phyloP scores from a whole-genome alignment of 192 early-diverging fungal genomes.

The Linnemannia zychae region DNA sequence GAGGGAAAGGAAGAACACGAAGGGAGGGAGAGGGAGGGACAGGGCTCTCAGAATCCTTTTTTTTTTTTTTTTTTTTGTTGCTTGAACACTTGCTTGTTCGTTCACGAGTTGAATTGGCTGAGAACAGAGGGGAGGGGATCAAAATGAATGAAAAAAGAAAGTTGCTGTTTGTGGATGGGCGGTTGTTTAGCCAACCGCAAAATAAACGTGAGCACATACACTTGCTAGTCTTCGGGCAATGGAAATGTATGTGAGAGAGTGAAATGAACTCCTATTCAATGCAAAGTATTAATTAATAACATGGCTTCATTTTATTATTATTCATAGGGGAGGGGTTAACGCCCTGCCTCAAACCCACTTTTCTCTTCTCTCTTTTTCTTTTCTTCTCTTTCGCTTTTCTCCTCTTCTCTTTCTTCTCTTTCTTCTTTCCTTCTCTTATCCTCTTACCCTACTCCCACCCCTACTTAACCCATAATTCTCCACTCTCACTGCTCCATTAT shows the following conservation, averaged over 20 bases:
- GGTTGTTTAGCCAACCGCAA: neutral
- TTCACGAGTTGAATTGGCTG: neutral
- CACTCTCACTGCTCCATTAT: neutral
- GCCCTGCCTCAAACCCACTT: conserved; percentile 1
- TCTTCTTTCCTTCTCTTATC: neutral
- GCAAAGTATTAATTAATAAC: neutral
- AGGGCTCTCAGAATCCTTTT: conserved; percentile 2
- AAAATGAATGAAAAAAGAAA: neutral
- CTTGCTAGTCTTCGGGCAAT: neutral
- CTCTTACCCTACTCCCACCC: neutral
- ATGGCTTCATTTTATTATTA: neutral
- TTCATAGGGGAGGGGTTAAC: neutral
- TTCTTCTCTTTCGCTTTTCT: neutral
- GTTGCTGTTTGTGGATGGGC: neutral
- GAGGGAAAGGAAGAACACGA: too few species aligned
- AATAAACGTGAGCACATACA: neutral
- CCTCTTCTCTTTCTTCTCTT: neutral
- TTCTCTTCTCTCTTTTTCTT: neutral
- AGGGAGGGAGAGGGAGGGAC: too few species aligned
- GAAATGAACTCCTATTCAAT: conserved; percentile 11
- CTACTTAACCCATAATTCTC: neutral
- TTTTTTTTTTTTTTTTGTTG: conserved; percentile 9
- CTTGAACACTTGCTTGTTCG: neutral
- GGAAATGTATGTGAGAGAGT: neutral
- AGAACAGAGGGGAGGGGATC: neutral